Evolutionary conservation across 139 green algal species (phyloP), one percentile per base, ranked within the genome.

Genomic region (Astrephomene gubernaculifera): DNA sequence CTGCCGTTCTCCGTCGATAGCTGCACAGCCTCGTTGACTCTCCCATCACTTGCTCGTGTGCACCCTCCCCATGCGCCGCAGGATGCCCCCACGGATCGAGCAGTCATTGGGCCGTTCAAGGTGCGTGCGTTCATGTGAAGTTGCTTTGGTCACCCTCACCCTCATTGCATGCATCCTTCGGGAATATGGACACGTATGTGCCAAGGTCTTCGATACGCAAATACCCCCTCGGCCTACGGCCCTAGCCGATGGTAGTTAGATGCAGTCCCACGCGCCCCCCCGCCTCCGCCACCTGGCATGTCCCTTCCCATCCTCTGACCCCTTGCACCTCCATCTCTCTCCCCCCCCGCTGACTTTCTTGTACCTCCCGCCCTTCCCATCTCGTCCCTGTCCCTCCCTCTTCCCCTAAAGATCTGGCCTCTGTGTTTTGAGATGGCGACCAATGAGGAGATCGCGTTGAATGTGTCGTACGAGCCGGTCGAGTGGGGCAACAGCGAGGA

Each of bases 341-440:
- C 49, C 17, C 49, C 49, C 14, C 49, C 49, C 49, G 49, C 14
- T 12, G 14, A 12, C 49, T 57, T 57, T 17, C 49, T 57, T 25
- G 17, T 25, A 12, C 14, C 49, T 17, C 49, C 17, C 49, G 49
- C 17, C 14, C 49, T 9, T 65, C 19, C 57, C 19, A 65, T 65
- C 57, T n/a, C 35, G 22, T 0, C 60, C 12, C 60, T n/a, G n/a
- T n/a, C n/a, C n/a, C n/a, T n/a, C n/a, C n/a, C n/a, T n/a, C n/a
- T n/a, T n/a, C n/a, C n/a, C n/a, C n/a, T n/a, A n/a, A n/a, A 90
- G 87, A 81, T 94, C 60, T 89, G 80, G 81, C 91, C 91, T n/a
- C 61, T 87, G 43, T 90, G 67, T 64, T 81, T 93, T 3, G 86
- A 92, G 63, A 53, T 93, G 19, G 39, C 72, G 1, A 8, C 76